Percentiles rank a stretch among this genome's conserved stretches.
These are phyloP conservation scores for Zizania latifolia DNA, from an alignment of 176 grass and related monocot genomes.

Conservation along the genomic window DNA sequence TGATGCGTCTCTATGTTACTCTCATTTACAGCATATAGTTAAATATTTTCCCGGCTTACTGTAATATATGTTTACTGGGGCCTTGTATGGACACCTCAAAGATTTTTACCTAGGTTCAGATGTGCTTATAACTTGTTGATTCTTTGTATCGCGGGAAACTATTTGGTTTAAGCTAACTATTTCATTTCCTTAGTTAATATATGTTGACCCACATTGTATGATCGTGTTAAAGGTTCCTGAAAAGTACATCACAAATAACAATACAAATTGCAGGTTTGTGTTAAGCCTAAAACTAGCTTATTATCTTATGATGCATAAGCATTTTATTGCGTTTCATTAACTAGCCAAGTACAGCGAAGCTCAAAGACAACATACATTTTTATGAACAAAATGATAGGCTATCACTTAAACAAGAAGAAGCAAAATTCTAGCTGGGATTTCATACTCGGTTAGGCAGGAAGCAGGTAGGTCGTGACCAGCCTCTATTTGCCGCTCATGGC, in stretches of 20 bases:
- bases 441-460: not conserved
- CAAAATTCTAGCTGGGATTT: not conserved
- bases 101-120: constrained; percentile 26
- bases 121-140: constrained; percentile 24
- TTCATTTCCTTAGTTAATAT: not conserved
- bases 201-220: not conserved
- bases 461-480: not conserved
- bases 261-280: not conserved
- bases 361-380: not conserved
- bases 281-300: constrained; percentile 1
- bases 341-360: not conserved
- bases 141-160: not conserved
- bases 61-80: constrained; percentile 34
- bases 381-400: not conserved
- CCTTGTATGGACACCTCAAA: constrained; percentile 6
- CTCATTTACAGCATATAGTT: too few relatives aligned
- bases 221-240: not conserved
- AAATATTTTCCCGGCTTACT: constrained; percentile 23
- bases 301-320: not conserved
- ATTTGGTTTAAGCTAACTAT: not conserved
- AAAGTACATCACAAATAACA: not conserved
- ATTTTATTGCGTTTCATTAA: constrained; percentile 29
- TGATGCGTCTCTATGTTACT: not conserved
- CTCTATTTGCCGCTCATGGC: constrained; percentile 36
- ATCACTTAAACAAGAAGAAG: not conserved